A percentile compares a stretch with the other conserved stretches of the same genome.
Evolutionary conservation across 2,329 filamentous ascomycete genomes (phyloP).

Genomic region (Colletotrichum agaves): DNA sequence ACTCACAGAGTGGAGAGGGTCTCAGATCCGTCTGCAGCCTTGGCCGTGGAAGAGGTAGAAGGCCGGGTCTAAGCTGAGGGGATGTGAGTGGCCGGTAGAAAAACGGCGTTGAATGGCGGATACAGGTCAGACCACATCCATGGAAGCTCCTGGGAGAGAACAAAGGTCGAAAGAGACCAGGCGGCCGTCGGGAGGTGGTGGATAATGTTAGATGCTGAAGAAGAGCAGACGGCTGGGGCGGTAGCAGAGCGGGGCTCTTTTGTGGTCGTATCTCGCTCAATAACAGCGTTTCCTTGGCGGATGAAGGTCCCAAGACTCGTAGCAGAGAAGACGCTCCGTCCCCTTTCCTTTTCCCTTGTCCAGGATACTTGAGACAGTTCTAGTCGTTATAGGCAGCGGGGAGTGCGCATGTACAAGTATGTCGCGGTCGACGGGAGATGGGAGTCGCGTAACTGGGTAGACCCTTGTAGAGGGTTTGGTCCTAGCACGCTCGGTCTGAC

Average conservation of each 20-base stretch:
- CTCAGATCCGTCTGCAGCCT: conserved; percentile 32
- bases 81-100: conserved; percentile 2
- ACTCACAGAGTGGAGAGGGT: conserved; percentile 32
- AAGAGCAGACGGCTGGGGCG: conserved; percentile 9
- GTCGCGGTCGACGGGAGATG: conserved; percentile 3
- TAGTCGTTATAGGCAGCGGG: conserved; percentile 24
- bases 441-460: conserved; percentile 19
- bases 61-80: conserved; percentile 1
- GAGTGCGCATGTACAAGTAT: conserved; percentile 14
- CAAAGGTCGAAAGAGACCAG: conserved; percentile 8
- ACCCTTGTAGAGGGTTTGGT: conserved; percentile 16
- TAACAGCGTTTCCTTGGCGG: conserved; percentile 21
- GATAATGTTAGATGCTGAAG: conserved; percentile 9
- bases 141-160: conserved; percentile 1
- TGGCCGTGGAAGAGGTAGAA: conserved; percentile 14
- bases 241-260: conserved; percentile 22
- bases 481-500: conserved; percentile 17
- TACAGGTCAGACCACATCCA: conserved; percentile 31
- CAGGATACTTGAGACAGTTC: conserved; percentile 24
- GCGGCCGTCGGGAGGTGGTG: not conserved
- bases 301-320: conserved; percentile 16
- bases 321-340: conserved; percentile 17
- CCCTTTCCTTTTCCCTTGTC: conserved; percentile 21
- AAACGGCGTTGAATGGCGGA: conserved; percentile 22
- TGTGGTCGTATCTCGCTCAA: conserved; percentile 19